These are phyloP conservation scores for Ophiostoma ips DNA, from an alignment of 2,329 filamentous ascomycete species.

Conservation along the genomic window DNA sequence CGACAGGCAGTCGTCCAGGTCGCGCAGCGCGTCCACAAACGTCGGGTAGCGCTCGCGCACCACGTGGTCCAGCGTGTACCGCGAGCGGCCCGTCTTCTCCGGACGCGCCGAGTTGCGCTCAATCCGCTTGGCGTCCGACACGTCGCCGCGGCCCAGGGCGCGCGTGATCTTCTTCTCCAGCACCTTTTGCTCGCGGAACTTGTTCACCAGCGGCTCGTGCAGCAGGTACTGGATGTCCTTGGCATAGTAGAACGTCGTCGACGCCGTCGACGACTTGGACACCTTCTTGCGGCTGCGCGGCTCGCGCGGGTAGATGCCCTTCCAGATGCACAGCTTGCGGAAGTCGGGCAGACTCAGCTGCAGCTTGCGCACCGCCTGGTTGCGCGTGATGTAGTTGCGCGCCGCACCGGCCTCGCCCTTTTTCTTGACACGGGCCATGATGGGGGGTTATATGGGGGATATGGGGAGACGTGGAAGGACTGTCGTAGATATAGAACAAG, in stretches of 20 bases:
- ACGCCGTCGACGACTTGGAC: constrained; percentile 75
- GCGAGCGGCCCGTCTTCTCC: constrained; percentile 80
- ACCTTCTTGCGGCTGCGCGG: constrained; percentile 96
- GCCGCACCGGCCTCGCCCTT: constrained; percentile 85
- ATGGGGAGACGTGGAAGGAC: not conserved
- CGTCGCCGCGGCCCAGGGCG: constrained; percentile 82
- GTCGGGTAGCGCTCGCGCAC: constrained; percentile 97
- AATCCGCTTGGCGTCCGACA: constrained; percentile 72
- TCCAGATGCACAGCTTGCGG: constrained; percentile 97
- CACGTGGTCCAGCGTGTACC: constrained; percentile 88
- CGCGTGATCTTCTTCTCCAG: constrained; percentile 95
- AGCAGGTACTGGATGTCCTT: constrained; percentile 98
- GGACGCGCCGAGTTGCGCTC: constrained; percentile 76
- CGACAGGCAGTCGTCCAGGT: constrained; percentile 90
- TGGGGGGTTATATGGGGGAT: not conserved
- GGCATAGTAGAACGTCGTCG: constrained; percentile 81
- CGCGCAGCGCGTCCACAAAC: constrained; percentile 83
- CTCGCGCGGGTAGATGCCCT: constrained; percentile 96
- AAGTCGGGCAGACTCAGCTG: constrained; percentile 97
- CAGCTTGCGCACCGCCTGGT: constrained; percentile 92
- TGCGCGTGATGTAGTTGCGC: constrained; percentile 97
- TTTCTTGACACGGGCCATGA: constrained; percentile 72
- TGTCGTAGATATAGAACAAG: not conserved
- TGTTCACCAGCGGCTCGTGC: constrained; percentile 84
- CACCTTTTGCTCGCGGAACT: constrained; percentile 93